Conservation (phyloP, 139 green algal genomes). For the Chlamydomonas schloesseri region DNA sequence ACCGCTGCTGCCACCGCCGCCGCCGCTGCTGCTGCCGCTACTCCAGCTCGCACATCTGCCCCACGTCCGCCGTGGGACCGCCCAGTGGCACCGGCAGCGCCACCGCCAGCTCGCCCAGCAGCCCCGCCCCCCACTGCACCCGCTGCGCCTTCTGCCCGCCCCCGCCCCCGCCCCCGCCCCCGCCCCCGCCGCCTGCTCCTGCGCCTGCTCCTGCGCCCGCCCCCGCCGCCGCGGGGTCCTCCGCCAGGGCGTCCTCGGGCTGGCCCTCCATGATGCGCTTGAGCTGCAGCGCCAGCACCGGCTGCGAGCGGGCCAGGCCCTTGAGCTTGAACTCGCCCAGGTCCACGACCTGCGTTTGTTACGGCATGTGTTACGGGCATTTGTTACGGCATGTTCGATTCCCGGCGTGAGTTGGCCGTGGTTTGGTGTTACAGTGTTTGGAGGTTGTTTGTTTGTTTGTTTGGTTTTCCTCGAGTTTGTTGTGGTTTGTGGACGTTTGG, state of each 20-base stretch:
- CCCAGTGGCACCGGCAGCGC: neutral
- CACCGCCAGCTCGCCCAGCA: constrained; percentile 5
- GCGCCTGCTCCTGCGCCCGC: neutral
- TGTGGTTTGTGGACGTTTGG: no score
- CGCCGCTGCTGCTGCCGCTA: no score
- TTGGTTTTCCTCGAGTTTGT: no score
- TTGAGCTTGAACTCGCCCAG: constrained; percentile 26
- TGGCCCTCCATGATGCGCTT: neutral
- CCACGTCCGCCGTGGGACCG: neutral
- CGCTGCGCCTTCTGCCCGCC: constrained; percentile 3
- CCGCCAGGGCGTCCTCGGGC: neutral
- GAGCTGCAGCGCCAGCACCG: constrained; percentile 29
- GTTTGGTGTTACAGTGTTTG: no score
- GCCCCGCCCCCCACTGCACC: neutral
- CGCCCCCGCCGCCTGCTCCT: neutral
- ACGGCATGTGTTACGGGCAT: neutral
- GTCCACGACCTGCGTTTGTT: constrained; percentile 1
- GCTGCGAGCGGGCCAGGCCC: constrained; percentile 4
- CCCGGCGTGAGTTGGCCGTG: no score
- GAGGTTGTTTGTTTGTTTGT: no score
- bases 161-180: neutral
- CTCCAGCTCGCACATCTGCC: no score
- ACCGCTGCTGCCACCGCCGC: no score
- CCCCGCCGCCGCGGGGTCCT: neutral
- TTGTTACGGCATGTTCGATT: no score